Evolutionary conservation across 1,139 yeast species (phyloP).

Genomic region (Candida sanyaensis): DNA sequence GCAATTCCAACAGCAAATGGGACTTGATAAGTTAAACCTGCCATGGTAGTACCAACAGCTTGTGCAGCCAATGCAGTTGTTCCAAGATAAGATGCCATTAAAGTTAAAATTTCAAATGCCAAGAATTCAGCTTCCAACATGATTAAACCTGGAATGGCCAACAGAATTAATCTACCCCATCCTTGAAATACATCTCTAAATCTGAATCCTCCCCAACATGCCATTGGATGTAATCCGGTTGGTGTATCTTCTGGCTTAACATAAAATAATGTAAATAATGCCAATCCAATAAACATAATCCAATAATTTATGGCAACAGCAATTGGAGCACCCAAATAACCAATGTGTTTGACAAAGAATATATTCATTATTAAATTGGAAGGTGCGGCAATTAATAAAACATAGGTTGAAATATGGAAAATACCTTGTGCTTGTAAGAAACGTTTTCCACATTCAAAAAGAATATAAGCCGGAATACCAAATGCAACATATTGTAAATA

Average conservation of each 20-base stretch:
- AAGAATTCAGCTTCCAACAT: conserved; percentile 63
- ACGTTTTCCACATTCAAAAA: conserved; percentile 73
- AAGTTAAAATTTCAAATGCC: conserved; percentile 58
- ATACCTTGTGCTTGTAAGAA: conserved; percentile 78
- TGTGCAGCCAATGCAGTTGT: conserved; percentile 59
- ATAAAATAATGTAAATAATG: conserved; percentile 37
- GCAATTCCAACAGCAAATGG: conserved; percentile 66
- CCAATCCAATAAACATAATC: conserved; percentile 53
- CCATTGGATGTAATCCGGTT: conserved; percentile 41
- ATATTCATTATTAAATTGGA: conserved; percentile 52
- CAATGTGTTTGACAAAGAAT: conserved; percentile 34
- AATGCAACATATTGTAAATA: conserved; percentile 51
- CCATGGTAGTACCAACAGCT: conserved; percentile 58
- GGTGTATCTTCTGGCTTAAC: conserved; percentile 43
- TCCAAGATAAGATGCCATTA: conserved; percentile 57
- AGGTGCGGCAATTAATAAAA: conserved; percentile 66
- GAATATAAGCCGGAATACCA: conserved; percentile 64
- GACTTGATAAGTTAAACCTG: conserved; percentile 51
- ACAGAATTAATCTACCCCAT: conserved; percentile 48
- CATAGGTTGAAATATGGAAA: conserved; percentile 77
- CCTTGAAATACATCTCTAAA: conserved; percentile 36
- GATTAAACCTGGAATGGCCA: conserved; percentile 58
- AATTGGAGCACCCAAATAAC: conserved; percentile 58
- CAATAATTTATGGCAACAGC: conserved; percentile 60
- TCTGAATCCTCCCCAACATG: conserved; percentile 42